These are phyloP conservation scores for Zoysia matrella DNA, from an alignment of 202 grass and related monocot genomes.

Conservation along the genomic window DNA sequence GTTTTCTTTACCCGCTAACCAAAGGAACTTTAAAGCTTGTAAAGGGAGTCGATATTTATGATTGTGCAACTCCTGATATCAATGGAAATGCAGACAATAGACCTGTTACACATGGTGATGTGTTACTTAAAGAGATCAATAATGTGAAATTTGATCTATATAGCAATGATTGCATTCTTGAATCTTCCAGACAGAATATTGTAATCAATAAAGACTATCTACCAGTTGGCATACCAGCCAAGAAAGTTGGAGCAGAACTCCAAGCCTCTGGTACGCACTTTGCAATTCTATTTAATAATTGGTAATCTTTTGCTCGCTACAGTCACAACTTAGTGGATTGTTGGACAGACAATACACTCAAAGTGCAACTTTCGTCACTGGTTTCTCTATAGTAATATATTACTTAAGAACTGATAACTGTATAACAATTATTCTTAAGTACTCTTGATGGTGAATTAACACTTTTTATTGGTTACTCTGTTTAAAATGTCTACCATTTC, in stretches of 20 bases:
- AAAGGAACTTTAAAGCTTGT: conserved; percentile 45
- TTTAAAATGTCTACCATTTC: background rate
- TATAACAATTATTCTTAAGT: conserved; percentile 12
- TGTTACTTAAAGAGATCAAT: conserved; percentile 35
- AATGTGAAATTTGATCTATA: conserved; percentile 35
- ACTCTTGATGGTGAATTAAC: background rate
- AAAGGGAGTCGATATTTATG: conserved; percentile 37
- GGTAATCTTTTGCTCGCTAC: conserved; percentile 1
- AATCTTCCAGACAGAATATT: conserved; percentile 70
- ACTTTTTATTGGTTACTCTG: background rate
- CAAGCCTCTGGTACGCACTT: conserved; percentile 70
- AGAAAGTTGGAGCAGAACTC: conserved; percentile 49
- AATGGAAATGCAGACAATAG: conserved; percentile 39
- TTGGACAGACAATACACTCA: background rate
- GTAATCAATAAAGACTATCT: conserved; percentile 71
- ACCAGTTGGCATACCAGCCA: conserved; percentile 82
- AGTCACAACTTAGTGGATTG: background rate
- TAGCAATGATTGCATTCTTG: conserved; percentile 51
- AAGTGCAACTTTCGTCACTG: background rate
- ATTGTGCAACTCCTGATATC: conserved; percentile 26
- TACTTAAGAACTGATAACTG: background rate
- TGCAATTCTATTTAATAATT: conserved; percentile 16
- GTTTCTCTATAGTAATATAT: background rate
- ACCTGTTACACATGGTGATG: conserved; percentile 31
- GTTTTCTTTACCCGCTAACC: conserved; percentile 61